These are phyloP conservation scores for Pseudozyma tsukubaensis DNA, from an alignment of 1,284 basidiomycete species.

Conservation along the genomic window DNA sequence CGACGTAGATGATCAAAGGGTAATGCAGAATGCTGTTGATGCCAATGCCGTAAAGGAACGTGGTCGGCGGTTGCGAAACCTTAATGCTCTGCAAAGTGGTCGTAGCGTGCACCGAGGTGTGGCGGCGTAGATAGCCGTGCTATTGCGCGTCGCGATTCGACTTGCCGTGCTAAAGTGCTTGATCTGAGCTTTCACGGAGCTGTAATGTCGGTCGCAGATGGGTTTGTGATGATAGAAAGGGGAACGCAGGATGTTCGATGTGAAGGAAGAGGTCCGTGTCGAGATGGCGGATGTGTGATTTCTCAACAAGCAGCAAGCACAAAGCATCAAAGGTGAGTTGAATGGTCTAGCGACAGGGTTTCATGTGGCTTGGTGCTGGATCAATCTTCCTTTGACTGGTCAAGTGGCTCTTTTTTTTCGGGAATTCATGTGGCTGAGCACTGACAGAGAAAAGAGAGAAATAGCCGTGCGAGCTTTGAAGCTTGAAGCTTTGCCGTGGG, in stretches of 20 bases:
- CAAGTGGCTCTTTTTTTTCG: too few relatives aligned
- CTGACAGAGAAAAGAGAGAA: neutral
- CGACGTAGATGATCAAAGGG: too few relatives aligned
- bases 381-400: neutral
- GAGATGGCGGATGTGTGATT: slow-evolving; percentile 9
- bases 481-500: too few relatives aligned
- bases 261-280: neutral
- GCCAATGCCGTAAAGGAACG: neutral
- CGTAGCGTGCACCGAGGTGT: slow-evolving; percentile 1
- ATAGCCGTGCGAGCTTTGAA: slow-evolving; percentile 15
- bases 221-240: slow-evolving; percentile 1
- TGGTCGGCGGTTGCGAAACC: slow-evolving; percentile 2
- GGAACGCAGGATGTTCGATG: neutral
- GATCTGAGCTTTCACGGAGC: neutral
- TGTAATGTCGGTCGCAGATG: neutral
- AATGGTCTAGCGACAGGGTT: neutral
- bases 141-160: slow-evolving; percentile 13
- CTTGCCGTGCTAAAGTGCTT: neutral
- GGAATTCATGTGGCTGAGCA: too few relatives aligned
- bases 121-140: slow-evolving; percentile 7
- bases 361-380: neutral
- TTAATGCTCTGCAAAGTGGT: slow-evolving; percentile 5
- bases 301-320: slow-evolving; percentile 5
- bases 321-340: neutral
- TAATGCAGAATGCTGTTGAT: neutral